phyloP scores from a whole-genome alignment of 2,329 filamentous ascomycete species.

The Pseudogymnoascus sp. region DNA sequence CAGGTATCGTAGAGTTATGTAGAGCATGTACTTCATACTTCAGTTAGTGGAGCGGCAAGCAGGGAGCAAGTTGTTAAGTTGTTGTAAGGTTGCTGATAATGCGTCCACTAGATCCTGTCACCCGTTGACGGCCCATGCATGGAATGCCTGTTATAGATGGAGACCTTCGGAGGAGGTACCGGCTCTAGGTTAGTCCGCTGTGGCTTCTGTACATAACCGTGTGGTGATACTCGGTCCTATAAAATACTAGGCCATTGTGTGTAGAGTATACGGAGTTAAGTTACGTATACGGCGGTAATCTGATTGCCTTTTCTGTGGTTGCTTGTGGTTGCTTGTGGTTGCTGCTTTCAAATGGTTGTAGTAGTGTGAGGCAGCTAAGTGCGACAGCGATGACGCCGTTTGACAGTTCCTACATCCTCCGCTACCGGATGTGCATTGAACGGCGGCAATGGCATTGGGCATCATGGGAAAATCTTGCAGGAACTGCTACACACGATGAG shows the following conservation, averaged over 20 bases:
- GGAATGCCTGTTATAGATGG: not conserved
- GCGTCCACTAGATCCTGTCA: not conserved
- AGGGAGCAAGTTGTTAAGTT: not conserved
- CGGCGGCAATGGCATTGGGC: not conserved
- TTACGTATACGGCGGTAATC: not conserved
- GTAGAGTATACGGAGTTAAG: not conserved
- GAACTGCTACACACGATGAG: not conserved
- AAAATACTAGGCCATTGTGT: not conserved
- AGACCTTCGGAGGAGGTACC: not conserved
- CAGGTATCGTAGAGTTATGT: no score
- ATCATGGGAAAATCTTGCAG: not conserved
- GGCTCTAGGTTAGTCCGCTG: not conserved
- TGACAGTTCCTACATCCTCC: not conserved
- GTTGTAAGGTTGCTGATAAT: not conserved
- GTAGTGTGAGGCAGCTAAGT: not conserved
- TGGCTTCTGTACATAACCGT: not conserved
- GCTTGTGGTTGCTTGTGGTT: no score
- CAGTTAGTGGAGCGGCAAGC: not conserved
- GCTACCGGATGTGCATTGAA: not conserved
- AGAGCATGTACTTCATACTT: no score
- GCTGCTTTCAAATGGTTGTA: no score
- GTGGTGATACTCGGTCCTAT: not conserved
- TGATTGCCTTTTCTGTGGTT: not conserved
- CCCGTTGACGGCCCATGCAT: not conserved
- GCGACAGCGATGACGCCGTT: not conserved